A percentile compares a stretch with the other conserved stretches of the same genome.
phyloP scores from a whole-genome alignment of 83 land plant species.

The Diphasiastrum complanatum region DNA sequence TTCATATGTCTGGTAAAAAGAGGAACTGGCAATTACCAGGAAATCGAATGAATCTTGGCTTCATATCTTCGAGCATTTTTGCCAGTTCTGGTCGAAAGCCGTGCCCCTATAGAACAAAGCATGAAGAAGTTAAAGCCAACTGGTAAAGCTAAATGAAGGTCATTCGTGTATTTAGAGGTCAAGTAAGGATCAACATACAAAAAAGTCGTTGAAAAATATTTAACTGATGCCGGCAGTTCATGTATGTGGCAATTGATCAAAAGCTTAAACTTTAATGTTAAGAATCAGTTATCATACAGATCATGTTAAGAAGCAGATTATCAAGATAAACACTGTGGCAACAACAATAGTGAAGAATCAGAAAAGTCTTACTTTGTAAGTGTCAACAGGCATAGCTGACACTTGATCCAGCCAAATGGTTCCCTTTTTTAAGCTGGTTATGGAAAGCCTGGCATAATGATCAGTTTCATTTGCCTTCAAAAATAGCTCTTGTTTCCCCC shows the following conservation, averaged over 20 bases:
- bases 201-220: too few species aligned
- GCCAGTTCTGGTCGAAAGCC: slow-evolving; percentile 72
- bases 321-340: too few species aligned
- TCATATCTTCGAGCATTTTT: slow-evolving; percentile 54
- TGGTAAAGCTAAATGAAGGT: too few species aligned
- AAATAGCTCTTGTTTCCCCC: slow-evolving; percentile 53
- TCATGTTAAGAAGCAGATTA: too few species aligned
- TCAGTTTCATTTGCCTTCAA: slow-evolving; percentile 51
- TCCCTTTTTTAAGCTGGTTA: slow-evolving; percentile 53
- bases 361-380: slow-evolving; percentile 49
- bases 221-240: too few species aligned
- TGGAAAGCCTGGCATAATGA: slow-evolving; percentile 53
- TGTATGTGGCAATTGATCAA: too few species aligned
- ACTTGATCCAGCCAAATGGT: slow-evolving; percentile 89
- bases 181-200: too few species aligned
- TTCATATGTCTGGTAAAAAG: neutral
- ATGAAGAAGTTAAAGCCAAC: too few species aligned
- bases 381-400: slow-evolving; percentile 75
- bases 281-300: too few species aligned
- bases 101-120: slow-evolving; percentile 54
- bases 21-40: slow-evolving; percentile 48
- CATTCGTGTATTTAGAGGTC: too few species aligned
- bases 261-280: too few species aligned
- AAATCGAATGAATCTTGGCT: slow-evolving; percentile 79
- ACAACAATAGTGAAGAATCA: too few species aligned